These are phyloP conservation scores for Nadsonia commutata DNA, from an alignment of 1,139 yeast genomes.

Conservation along the genomic window DNA sequence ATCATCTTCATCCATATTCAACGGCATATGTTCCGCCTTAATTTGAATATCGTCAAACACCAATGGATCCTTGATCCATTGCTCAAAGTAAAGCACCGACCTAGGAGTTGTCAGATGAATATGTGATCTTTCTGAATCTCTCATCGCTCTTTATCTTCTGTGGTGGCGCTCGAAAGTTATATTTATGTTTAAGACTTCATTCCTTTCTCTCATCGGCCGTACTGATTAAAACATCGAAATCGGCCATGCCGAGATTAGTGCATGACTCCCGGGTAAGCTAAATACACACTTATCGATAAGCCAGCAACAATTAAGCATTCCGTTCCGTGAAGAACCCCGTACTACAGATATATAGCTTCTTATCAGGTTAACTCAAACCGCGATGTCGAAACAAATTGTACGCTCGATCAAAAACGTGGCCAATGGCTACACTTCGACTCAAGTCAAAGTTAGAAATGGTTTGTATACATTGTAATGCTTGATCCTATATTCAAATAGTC, in stretches of 20 bases:
- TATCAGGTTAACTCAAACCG: no score
- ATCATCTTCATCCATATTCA: constrained; percentile 23
- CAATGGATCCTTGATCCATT: constrained; percentile 22
- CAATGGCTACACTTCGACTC: constrained; percentile 79
- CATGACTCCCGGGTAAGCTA: not conserved
- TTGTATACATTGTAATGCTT: not conserved
- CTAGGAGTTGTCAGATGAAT: constrained; percentile 21
- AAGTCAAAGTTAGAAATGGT: constrained; percentile 66
- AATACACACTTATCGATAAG: constrained; percentile 1
- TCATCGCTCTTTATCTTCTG: constrained; percentile 6
- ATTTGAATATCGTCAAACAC: constrained; percentile 22
- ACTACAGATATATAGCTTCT: not conserved
- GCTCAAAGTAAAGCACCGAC: constrained; percentile 19
- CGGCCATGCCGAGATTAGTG: constrained; percentile 3
- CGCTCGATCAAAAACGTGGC: constrained; percentile 88
- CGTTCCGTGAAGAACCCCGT: not conserved
- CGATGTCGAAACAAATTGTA: constrained; percentile 62
- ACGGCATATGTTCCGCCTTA: constrained; percentile 21
- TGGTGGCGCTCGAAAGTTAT: not conserved
- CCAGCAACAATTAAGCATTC: not conserved
- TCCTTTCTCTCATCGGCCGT: not conserved
- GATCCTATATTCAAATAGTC: not conserved
- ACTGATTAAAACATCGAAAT: constrained; percentile 2
- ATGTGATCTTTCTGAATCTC: constrained; percentile 25
- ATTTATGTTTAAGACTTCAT: not conserved